Evolutionary conservation across 1,284 basidiomycete genomes (phyloP), one percentile per base, ranked within the genome.

Genomic region (Trichosporon inkin): DNA sequence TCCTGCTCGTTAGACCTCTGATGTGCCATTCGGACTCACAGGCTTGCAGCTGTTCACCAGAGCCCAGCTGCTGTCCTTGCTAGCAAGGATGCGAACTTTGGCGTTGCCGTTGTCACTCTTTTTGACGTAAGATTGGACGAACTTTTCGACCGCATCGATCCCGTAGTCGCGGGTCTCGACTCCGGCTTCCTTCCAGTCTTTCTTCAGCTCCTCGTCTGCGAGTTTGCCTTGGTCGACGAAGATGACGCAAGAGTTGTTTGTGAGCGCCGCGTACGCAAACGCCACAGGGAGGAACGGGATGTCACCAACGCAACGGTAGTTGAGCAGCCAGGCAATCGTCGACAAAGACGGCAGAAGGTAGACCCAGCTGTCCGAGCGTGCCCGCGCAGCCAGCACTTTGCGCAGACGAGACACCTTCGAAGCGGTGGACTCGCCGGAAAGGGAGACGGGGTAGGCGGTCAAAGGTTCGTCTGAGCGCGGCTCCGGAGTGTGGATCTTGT

Each of bases 281-380:
- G 94, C 93, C 10, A 95, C 83, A 0, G 92, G 92, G 68, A 89
- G 91, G 80, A 85, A 89, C 0, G 89, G 89, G 34, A 96, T 86
- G 70, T 96, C 93, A 1, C 60, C 58, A 2, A 67, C 65, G 49
- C 90, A 90, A 53, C 93, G 86, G 56, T 92, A 81, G 73, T 95
- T 95, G 17, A 93, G 81, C 6, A 88, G 68, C 81, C 88, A 93
- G 0, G 90, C 89, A 83, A 80, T 74, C 19, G 79, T 69, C 6
- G 77, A 74, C 2, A 82, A 69, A 11, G 76, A 67, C 1, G 79
- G 75, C n/a, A 81, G 57, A 19, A 81, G 62, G 66, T 79, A 81
- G 22, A 74, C 57, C 70, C 76, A 73, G 40, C 67, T 56, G 24
- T 63, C 52, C 1, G 56, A 56, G 70, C 82, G 35, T 4, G 62